Percentiles rank a stretch among this genome's conserved stretches.
These are phyloP conservation scores for Gynostemma pentaphyllum DNA, from an alignment of 306 rosid species.

Conservation along the genomic window DNA sequence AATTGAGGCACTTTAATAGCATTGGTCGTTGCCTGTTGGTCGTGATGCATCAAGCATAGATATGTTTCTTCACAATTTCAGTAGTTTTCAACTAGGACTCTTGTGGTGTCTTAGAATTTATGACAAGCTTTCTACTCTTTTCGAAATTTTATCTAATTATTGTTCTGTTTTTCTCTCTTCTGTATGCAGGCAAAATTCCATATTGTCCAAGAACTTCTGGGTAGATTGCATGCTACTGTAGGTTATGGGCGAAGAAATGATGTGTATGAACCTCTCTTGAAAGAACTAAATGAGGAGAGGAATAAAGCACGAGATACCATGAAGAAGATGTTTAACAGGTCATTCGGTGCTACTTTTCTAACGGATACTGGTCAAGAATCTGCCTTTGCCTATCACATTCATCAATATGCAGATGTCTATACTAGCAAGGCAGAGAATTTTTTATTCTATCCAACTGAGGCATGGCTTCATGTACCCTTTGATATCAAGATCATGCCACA, in stretches of 20 bases:
- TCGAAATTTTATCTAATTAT: background rate
- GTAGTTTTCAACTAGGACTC: background rate
- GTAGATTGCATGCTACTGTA: slow-evolving; percentile 69
- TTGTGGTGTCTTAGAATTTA: background rate
- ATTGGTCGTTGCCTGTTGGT: background rate
- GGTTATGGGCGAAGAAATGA: slow-evolving; percentile 34
- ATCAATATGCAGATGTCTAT: slow-evolving; percentile 95
- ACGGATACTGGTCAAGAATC: slow-evolving; percentile 93
- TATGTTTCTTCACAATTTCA: background rate
- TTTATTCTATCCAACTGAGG: slow-evolving; percentile 66
- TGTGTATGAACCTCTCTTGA: slow-evolving; percentile 41
- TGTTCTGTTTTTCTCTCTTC: background rate
- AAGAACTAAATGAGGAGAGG: slow-evolving; percentile 63
- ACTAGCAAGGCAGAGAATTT: slow-evolving; percentile 97
- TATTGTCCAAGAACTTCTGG: slow-evolving; percentile 72
- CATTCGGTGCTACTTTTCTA: slow-evolving; percentile 86
- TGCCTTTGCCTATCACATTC: slow-evolving; percentile 87
- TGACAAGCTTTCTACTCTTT: background rate
- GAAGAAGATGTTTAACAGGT: slow-evolving; percentile 73
- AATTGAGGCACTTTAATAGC: slow-evolving; percentile 2
- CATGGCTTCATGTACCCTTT: slow-evolving; percentile 88
- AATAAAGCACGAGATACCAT: slow-evolving; percentile 47
- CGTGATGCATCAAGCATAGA: background rate
- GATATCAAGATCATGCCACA: slow-evolving; percentile 98
- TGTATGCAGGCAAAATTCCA: slow-evolving; percentile 77